A percentile compares a stretch with the other conserved stretches of the same genome.
These are phyloP conservation scores for Protostelium mycophagum DNA, from an alignment of 78 protist species.

Conservation along the genomic window DNA sequence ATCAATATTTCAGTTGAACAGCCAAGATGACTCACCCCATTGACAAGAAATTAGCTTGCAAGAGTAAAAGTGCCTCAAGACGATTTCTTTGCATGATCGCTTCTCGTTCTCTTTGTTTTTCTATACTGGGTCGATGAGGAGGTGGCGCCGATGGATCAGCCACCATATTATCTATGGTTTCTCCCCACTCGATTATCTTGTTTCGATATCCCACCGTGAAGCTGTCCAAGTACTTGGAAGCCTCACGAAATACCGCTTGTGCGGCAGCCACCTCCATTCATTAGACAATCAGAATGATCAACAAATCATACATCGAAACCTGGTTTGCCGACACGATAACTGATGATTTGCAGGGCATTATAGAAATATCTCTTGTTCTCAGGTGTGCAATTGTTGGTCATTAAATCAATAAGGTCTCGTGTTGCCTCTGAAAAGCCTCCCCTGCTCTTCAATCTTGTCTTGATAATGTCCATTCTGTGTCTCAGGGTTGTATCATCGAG, in stretches of 20 bases:
- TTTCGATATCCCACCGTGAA: neutral
- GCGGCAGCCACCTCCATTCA: neutral
- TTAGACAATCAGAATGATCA: neutral
- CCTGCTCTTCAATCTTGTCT: neutral
- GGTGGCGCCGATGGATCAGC: neutral
- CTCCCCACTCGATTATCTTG: neutral
- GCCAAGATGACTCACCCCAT: neutral
- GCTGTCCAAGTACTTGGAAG: neutral
- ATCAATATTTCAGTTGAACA: too few species aligned
- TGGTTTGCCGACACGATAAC: neutral
- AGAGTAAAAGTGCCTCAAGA: neutral
- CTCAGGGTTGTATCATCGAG: too few species aligned
- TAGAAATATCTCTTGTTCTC: neutral
- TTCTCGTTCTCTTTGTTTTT: neutral
- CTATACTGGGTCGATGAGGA: neutral
- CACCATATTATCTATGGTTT: neutral
- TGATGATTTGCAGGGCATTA: neutral
- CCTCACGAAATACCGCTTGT: neutral
- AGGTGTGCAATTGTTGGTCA: neutral
- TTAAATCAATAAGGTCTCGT: neutral
- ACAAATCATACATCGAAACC: neutral
- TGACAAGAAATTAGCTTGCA: neutral
- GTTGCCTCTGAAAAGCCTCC: neutral
- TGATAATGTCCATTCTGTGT: neutral
- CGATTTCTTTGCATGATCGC: neutral